Evolutionary conservation across 2,329 filamentous ascomycete species (phyloP).

Genomic region (Phialophora macrospora): DNA sequence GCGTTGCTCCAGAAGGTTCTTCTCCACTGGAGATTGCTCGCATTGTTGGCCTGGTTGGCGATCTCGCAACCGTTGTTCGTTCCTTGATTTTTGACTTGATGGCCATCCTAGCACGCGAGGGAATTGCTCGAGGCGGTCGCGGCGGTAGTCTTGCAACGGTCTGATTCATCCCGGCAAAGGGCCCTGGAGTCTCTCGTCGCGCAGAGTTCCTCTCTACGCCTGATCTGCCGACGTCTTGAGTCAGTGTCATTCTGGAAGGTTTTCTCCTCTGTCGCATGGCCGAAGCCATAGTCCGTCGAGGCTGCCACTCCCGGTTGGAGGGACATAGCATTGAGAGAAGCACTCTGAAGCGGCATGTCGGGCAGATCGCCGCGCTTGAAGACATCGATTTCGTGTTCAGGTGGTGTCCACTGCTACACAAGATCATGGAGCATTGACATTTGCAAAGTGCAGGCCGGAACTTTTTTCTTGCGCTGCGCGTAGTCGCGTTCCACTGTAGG

Average conservation of each 20-base stretch:
- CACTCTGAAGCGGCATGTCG: conserved; percentile 36
- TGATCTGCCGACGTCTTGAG: conserved; percentile 45
- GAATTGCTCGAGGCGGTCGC: conserved; percentile 21
- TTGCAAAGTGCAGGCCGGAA: neutral
- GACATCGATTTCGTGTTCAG: conserved; percentile 27
- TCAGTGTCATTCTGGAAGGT: conserved; percentile 59
- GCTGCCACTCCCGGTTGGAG: conserved; percentile 43
- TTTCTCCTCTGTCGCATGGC: conserved; percentile 47
- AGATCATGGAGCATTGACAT: neutral
- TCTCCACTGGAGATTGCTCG: neutral
- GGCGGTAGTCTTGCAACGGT: conserved; percentile 27
- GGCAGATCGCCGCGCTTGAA: conserved; percentile 31
- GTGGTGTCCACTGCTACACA: neutral
- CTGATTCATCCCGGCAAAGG: conserved; percentile 64
- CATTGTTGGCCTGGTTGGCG: neutral
- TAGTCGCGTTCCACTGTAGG: conserved; percentile 13
- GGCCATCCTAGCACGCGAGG: conserved; percentile 23
- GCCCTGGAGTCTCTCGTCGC: conserved; percentile 54
- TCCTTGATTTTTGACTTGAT: conserved; percentile 25
- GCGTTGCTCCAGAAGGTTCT: neutral
- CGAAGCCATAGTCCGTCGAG: conserved; percentile 48
- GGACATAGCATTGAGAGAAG: conserved; percentile 24
- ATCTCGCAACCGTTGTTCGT: neutral
- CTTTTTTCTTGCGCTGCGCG: conserved; percentile 16
- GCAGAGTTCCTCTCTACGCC: conserved; percentile 32